Evolutionary conservation across 371 early-diverging fungal species (phyloP).

Genomic region (Mortierella sp.): DNA sequence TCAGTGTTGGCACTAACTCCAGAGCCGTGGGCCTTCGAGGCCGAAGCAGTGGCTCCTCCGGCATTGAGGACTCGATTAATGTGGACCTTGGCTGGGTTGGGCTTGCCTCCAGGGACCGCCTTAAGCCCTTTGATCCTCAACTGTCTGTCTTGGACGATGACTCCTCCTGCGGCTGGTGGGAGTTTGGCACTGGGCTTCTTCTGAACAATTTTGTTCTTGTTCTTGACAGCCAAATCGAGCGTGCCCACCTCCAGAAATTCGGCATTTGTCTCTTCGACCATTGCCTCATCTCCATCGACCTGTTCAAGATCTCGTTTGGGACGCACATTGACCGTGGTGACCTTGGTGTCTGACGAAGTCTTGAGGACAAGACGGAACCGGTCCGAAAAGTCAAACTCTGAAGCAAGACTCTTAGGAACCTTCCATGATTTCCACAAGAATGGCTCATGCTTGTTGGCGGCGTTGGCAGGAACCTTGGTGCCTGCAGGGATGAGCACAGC

Average conservation of each 20-base stretch:
- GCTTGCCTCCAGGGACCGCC: conserved; percentile 29
- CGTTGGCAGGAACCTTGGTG: conserved; percentile 16
- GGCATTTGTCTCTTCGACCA: not conserved
- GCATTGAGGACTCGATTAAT: too few relatives aligned
- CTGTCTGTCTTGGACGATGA: conserved; percentile 36
- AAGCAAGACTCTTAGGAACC: conserved; percentile 19
- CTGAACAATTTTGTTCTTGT: not conserved
- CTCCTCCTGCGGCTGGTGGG: not conserved
- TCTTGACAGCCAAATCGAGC: not conserved
- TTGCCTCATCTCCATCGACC: not conserved
- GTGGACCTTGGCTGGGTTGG: conserved; percentile 29
- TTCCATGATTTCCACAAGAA: conserved; percentile 44
- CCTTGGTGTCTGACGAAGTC: conserved; percentile 13
- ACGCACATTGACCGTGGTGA: not conserved
- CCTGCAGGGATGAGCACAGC: conserved; percentile 27
- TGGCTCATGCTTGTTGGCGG: conserved; percentile 20
- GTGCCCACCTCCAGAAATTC: not conserved
- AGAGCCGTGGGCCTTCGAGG: too few relatives aligned
- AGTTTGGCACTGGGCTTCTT: not conserved
- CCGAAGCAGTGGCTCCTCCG: too few relatives aligned
- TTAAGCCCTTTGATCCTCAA: conserved; percentile 37
- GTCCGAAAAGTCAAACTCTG: conserved; percentile 44
- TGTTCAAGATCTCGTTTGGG: not conserved
- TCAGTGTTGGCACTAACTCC: too few relatives aligned
- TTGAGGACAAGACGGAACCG: conserved; percentile 32